Evolutionary conservation across 2,329 filamentous ascomycete genomes (phyloP).

Genomic region (Ophiocordyceps polyrhachis-furcata): DNA sequence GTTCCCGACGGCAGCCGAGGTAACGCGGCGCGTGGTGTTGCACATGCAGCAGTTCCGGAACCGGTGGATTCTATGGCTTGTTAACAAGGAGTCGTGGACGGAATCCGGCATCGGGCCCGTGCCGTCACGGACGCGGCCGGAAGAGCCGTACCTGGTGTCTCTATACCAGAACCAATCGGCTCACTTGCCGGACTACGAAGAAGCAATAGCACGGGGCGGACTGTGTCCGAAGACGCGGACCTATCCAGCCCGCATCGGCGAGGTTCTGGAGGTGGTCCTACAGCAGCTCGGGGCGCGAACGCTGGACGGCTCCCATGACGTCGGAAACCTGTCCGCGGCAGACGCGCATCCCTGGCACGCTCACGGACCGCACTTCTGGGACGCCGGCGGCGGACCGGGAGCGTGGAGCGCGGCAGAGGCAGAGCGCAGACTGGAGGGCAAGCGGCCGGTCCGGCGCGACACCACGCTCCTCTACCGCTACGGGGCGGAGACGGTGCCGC

Average conservation of each 20-base stretch:
- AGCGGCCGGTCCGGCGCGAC: slow-evolving; percentile 19
- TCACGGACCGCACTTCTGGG: slow-evolving; percentile 5
- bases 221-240: no score
- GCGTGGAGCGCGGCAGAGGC: slow-evolving; percentile 1
- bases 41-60: slow-evolving; percentile 7
- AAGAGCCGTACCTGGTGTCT: no score
- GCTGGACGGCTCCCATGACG: background rate
- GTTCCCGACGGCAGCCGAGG: no score
- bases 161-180: no score
- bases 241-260: no score
- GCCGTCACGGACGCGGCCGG: no score
- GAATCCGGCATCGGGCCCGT: background rate
- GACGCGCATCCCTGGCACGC: slow-evolving; percentile 5
- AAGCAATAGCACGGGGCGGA: no score
- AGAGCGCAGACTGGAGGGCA: slow-evolving; percentile 2
- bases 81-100: slow-evolving; percentile 4
- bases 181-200: no score
- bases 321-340: background rate
- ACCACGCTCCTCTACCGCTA: slow-evolving; percentile 18
- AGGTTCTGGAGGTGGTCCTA: no score
- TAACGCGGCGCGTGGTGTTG: slow-evolving; percentile 23
- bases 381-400: slow-evolving; percentile 5
- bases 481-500: slow-evolving; percentile 1
- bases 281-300: no score
- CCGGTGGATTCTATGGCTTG: slow-evolving; percentile 2